Evolutionary conservation across 306 rosid species (phyloP).

Genomic region (Echinosophora koreensis): DNA sequence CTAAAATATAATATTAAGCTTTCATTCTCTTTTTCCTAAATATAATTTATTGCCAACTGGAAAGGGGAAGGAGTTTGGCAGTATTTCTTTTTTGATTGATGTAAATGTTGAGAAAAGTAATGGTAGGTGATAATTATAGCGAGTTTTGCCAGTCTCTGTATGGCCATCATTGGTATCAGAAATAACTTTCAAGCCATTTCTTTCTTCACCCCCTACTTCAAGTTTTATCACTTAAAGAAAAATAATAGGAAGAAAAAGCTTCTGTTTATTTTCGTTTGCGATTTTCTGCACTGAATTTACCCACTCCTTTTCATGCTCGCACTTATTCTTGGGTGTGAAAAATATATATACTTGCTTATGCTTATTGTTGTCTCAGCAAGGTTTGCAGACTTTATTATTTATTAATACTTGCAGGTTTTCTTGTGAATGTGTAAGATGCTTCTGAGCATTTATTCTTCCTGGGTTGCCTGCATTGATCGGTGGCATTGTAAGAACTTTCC

Average conservation of each 20-base stretch:
- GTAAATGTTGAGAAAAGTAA: constrained; percentile 25
- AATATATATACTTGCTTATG: constrained; percentile 12
- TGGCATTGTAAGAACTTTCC: constrained; percentile 45
- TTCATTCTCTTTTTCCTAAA: constrained; percentile 12
- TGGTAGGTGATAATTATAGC: constrained; percentile 1
- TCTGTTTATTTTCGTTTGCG: neutral
- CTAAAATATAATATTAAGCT: constrained; percentile 24
- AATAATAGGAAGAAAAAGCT: neutral
- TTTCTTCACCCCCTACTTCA: too few species aligned
- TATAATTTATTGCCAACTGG: constrained; percentile 33
- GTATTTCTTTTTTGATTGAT: constrained; percentile 30
- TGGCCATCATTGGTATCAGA: constrained; percentile 30
- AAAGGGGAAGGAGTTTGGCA: neutral
- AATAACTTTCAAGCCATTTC: neutral
- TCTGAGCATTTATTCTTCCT: constrained; percentile 62
- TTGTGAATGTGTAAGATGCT: constrained; percentile 54
- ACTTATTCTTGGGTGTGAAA: constrained; percentile 31
- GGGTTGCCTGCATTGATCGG: constrained; percentile 58
- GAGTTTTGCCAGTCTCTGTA: constrained; percentile 27
- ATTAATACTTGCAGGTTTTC: constrained; percentile 62
- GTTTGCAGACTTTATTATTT: constrained; percentile 25
- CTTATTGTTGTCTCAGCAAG: constrained; percentile 34
- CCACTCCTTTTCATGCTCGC: neutral
- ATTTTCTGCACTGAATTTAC: neutral
- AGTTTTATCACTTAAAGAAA: neutral